A percentile compares a stretch with the other conserved stretches of the same genome.
Evolutionary conservation across 139 green algal species (phyloP).

Genomic region (Spirogloea muscicola): DNA sequence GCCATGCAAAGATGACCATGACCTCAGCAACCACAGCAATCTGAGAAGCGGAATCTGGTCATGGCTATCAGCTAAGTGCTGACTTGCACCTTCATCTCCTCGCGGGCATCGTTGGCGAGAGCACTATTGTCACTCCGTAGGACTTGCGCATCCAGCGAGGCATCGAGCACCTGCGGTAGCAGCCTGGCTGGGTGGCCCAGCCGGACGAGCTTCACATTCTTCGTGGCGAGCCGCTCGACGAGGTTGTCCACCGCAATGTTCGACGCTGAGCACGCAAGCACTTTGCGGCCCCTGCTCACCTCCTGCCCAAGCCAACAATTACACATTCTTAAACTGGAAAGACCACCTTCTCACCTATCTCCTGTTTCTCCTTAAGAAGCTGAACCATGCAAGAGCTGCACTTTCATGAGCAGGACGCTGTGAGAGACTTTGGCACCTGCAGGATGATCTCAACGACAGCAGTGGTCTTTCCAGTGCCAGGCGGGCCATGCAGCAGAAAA

Average conservation of each 20-base stretch:
- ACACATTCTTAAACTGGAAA: too few relatives aligned
- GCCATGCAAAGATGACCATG: too few relatives aligned
- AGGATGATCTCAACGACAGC: conserved; percentile 54
- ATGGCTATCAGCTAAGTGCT: too few relatives aligned
- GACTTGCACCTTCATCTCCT: too few relatives aligned
- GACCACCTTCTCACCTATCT: too few relatives aligned
- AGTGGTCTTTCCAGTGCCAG: conserved; percentile 61
- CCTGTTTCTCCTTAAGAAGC: too few relatives aligned
- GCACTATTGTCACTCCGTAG: conserved; percentile 76
- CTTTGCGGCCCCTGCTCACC: conserved; percentile 61
- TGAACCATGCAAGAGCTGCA: too few relatives aligned
- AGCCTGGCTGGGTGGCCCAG: conserved; percentile 91
- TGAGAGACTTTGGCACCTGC: too few relatives aligned
- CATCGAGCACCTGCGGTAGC: conserved; percentile 72
- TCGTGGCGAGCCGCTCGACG: conserved; percentile 48
- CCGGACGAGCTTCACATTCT: conserved; percentile 66
- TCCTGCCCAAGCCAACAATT: too few relatives aligned
- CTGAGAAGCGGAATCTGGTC: too few relatives aligned
- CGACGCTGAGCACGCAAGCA: conserved; percentile 50
- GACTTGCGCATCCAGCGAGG: conserved; percentile 66
- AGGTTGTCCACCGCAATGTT: conserved; percentile 61
- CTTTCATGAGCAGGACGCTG: too few relatives aligned
- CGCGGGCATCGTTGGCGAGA: conserved; percentile 80
- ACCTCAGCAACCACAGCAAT: too few relatives aligned
- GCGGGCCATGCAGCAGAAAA: conserved; percentile 55